Conservation (phyloP, 805 yeast genomes). For the Candida stauntonica region DNA sequence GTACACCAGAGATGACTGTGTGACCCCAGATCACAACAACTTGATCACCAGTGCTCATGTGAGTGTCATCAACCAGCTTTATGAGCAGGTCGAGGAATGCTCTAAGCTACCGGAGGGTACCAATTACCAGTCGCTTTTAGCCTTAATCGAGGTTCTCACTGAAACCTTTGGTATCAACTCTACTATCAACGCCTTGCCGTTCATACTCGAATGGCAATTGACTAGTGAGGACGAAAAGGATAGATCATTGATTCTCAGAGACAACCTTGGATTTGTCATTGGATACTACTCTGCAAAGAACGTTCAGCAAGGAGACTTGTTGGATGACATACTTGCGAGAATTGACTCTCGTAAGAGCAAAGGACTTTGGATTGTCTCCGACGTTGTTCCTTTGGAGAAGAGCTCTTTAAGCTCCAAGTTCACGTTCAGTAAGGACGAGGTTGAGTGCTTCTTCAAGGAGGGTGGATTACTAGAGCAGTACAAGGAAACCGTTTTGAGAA, state of each 20-base stretch:
- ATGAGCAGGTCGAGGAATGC: slow-evolving; percentile 20
- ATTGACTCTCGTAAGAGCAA: slow-evolving; percentile 21
- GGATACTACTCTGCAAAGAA: slow-evolving; percentile 14
- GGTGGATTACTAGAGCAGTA: slow-evolving; percentile 9
- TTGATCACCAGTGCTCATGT: slow-evolving; percentile 18
- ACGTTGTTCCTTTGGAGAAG: slow-evolving; percentile 12
- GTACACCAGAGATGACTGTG: slow-evolving; percentile 16
- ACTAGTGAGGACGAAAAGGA: not conserved
- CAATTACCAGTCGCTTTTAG: slow-evolving; percentile 5
- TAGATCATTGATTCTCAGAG: slow-evolving; percentile 9
- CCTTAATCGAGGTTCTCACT: slow-evolving; percentile 21
- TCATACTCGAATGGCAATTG: slow-evolving; percentile 41
- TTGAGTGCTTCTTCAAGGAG: slow-evolving; percentile 6
- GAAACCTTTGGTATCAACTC: slow-evolving; percentile 43
- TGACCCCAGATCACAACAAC: slow-evolving; percentile 16
- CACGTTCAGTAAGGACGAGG: slow-evolving; percentile 10
- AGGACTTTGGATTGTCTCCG: slow-evolving; percentile 17
- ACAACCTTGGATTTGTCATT: slow-evolving; percentile 21
- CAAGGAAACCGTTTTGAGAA: slow-evolving; percentile 16
- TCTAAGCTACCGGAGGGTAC: slow-evolving; percentile 4
- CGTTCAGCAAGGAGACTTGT: slow-evolving; percentile 9
- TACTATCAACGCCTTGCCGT: slow-evolving; percentile 40
- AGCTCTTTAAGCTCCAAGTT: slow-evolving; percentile 8
- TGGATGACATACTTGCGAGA: slow-evolving; percentile 15
- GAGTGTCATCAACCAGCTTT: slow-evolving; percentile 22